These are phyloP conservation scores for Tolypocladium capitatum DNA, from an alignment of 2,329 filamentous ascomycete genomes.

Conservation along the genomic window DNA sequence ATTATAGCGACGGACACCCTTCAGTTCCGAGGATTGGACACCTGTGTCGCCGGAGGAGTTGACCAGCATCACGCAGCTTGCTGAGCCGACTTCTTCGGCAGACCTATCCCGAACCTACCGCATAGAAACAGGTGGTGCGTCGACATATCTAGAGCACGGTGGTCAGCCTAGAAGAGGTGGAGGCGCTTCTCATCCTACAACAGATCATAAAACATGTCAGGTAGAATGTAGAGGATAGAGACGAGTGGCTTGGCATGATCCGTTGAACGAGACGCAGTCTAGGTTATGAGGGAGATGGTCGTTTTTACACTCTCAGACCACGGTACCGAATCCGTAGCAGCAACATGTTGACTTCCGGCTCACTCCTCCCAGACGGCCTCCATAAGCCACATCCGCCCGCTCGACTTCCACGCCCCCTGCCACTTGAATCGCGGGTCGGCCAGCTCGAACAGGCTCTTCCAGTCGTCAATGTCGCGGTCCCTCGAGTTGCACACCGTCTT, in stretches of 20 bases:
- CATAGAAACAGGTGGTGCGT: background rate
- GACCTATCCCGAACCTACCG: background rate
- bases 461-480: slow-evolving; percentile 30
- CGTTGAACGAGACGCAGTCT: background rate
- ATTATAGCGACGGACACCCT: background rate
- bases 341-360: background rate
- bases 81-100: background rate
- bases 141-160: background rate
- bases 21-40: background rate
- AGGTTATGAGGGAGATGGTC: too few relatives aligned
- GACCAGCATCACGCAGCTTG: background rate
- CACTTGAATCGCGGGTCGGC: slow-evolving; percentile 25
- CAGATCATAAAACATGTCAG: too few relatives aligned
- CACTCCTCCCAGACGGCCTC: slow-evolving; percentile 19
- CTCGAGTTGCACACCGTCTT: slow-evolving; percentile 30
- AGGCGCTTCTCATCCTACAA: too few relatives aligned
- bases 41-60: background rate
- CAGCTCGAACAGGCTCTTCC: slow-evolving; percentile 24
- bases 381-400: slow-evolving; percentile 21
- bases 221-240: too few relatives aligned
- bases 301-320: background rate
- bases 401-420: slow-evolving; percentile 13
- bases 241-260: too few relatives aligned
- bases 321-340: background rate
- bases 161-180: too few relatives aligned